Conservation (phyloP, 2,329 filamentous ascomycete genomes). For the Phialophora chinensis region DNA sequence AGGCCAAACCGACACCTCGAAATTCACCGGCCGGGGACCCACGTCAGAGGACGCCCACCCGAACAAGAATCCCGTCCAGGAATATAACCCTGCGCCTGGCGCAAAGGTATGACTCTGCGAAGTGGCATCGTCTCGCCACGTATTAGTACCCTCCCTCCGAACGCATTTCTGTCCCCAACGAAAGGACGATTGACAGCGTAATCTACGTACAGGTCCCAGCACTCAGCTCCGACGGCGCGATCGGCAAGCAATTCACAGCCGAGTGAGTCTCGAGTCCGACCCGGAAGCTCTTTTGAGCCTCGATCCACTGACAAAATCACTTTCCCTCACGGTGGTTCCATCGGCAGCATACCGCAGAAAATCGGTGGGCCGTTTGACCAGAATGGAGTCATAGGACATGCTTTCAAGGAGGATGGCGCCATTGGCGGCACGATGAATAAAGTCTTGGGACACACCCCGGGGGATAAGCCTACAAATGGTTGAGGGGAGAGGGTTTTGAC, state of each 20-base stretch:
- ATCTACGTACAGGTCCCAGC: not conserved
- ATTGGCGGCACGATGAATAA: conserved; percentile 32
- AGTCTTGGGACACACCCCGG: conserved; percentile 19
- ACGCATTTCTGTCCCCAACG: not conserved
- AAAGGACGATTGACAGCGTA: not conserved
- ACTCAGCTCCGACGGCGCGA: conserved; percentile 18
- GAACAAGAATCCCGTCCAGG: conserved; percentile 19
- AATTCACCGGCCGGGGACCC: conserved; percentile 18
- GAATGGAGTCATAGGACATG: conserved; percentile 19
- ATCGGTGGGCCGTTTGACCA: conserved; percentile 26
- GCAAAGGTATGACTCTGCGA: conserved; percentile 3
- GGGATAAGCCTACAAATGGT: conserved; percentile 16
- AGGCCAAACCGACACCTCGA: conserved; percentile 22
- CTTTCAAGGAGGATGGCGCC: conserved; percentile 21
- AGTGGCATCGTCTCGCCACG: no score
- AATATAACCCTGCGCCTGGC: conserved; percentile 19
- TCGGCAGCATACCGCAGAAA: conserved; percentile 26
- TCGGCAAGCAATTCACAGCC: conserved; percentile 30
- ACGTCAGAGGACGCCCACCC: conserved; percentile 5
- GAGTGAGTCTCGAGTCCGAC: conserved; percentile 9
- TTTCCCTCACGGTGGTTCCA: conserved; percentile 6
- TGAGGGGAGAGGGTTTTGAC: not conserved
- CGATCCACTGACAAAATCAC: not conserved
- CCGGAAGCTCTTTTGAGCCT: not conserved
- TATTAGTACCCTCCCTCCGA: no score